Evolutionary conservation across 257 asterid species (phyloP), one percentile per base, ranked within the genome.

Genomic region (Thymus mandschuricus): DNA sequence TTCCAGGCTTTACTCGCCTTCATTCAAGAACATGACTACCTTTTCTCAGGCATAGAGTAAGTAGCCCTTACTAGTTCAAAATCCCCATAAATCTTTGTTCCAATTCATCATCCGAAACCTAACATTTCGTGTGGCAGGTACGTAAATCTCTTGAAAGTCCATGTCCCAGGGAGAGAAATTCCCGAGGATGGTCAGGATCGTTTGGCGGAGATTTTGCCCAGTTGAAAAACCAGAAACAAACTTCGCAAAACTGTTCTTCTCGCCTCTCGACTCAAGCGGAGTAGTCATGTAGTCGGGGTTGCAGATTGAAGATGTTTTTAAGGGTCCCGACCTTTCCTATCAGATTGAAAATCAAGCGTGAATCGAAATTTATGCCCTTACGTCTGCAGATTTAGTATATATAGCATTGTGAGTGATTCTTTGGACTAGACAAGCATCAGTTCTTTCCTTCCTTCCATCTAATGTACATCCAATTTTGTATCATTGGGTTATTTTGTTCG

Each of bases 101-200:
- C 49, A 60, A 6, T 38, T 46, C 10, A 10, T 60, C 28, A 72
- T 50, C 45, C 30, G 40, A 59, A 50, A 65, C 64, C 31, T 51
- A 66, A 13, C 13, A 4, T 60, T 41, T 50, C 45, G 41, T 43
- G 49, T 71, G 67, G 78, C 95, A 92, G 99, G 88, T 95, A 92
- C 31, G 68, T 66, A 52, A 82, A 82, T 76, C 98, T 95, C 69
- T 76, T 95, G 60, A 89, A 86, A 78, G 87, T 92, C 74, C 87
- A 73, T 60, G 96, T 95, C 75, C 98, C 96, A 6, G 99, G 99
- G 12, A 87, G 99, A 81, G 99, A 95, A 66, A 86, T 95, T 59
- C 97, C 98, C 3, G 79, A 75, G 28, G 97, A 95, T 80, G 99
- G 96, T 73, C 87, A 71, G 68, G 92, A 84, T 52, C 97, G 97